Base-by-base conservation (phyloP, 768 basidiomycete genomes). In the Amanita jacksonii region DNA sequence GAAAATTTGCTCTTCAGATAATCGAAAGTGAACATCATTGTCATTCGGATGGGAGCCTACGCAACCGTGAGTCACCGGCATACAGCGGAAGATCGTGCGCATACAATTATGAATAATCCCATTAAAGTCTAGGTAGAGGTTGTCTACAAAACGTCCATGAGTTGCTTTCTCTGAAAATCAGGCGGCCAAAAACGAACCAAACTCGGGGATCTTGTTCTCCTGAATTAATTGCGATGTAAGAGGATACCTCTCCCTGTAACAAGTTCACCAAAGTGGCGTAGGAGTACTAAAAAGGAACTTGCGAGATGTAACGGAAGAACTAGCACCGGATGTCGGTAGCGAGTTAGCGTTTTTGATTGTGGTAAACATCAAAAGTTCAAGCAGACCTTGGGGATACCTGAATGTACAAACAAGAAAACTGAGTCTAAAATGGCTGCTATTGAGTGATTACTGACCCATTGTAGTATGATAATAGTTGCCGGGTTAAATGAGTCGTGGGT, bases 151-250 rank as follows among this genome's bases (percentile, higher is more conserved):
- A 25, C 41, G 49, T 49, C 20, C 52, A 45, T 9, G 37, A 16
- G 25, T 47, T 40, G 35, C n/a, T 33, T 28, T 28, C 12, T 12
- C 12, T 28, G 8, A 5, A 8, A 34, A 3, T 15, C 33, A 10
- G 41, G 20, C n/a, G 24, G 15, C 30, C 15, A 24, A 39, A 8
- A 2, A 59, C 74, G 49, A 49, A 85, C 90, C 94, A 58, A 99
- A 99, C 64, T 97, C 96, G 12, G 92, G 94, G 49, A 99, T 98
- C 71, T 92, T 91, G 68, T 97, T 96, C 70, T 96, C 92, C 62
- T 94, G 81, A 51, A 98, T 96, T 46, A 98, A 73, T 62, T 98
- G 96, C 13, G 94, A 98, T 12, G 93, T 99, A 52, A 99, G 76
- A 40, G 96, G 94, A 62, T 99, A 99, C 49, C 96, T 82, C 70